Evolutionary conservation across 768 basidiomycete genomes (phyloP), one percentile per base, ranked within the genome.

Genomic region (Candolleomyces aberdarensis): DNA sequence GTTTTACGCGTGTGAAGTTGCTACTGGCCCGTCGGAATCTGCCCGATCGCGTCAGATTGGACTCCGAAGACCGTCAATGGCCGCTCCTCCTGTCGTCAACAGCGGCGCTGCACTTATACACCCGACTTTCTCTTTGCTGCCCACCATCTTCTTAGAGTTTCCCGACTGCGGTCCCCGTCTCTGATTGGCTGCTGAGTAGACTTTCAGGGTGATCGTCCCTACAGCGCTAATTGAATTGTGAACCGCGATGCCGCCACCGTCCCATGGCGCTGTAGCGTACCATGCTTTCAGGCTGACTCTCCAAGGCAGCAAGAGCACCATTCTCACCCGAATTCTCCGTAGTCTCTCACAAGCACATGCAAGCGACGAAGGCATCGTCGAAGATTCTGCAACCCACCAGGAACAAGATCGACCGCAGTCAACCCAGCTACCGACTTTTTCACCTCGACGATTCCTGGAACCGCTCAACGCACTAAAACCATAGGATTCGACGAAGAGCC

Each of bases 401-500:
- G 54, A 56, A 56, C 44, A 50, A 32, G 56, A 15, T 22, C 56
- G 19, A 13, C 57, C 19, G 60, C 60, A 10, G 60, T 61, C 5
- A 61, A 61, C 54, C 31, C 54, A 19, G 13, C 60, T 2, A 61
- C 54, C 22, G 56, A 61, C 3, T 61, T 61, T 31, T 61, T 61
- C 49, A 61, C 60, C 8, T 57, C 55, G 10, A 32, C 55, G 6
- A 50, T 57, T 40, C 60, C 60, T 13, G 46, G 55, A 0, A 36
- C 49, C 13, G 31, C 60, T 14, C 60, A 61, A 32, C 22, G 60
- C 14, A 56, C 56, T 8, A 61, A 61, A 20, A 55, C 60, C 14
- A 26, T 61, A 41, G 60, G 60, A 36, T 61, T 61, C 56, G 60
- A 61, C 48, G 60, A 61, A 32, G 60, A 61, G 36, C 55, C 60